Evolutionary conservation across 2,329 filamentous ascomycete species (phyloP).

Genomic region (Colletotrichum chlorophyti): DNA sequence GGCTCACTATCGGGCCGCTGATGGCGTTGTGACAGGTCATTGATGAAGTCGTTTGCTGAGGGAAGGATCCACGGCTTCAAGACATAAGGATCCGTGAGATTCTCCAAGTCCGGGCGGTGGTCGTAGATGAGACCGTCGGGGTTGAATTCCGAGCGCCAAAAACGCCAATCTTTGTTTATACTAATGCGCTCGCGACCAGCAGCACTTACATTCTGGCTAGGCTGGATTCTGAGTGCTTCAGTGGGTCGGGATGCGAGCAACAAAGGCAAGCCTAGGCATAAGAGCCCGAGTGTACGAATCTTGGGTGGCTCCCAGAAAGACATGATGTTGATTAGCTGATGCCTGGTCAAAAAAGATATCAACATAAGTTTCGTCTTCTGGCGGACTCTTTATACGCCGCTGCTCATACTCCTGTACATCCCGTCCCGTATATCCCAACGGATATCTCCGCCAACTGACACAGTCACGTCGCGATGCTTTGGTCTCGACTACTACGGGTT

Average conservation of each 20-base stretch:
- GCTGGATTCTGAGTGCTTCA: neutral
- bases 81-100: constrained; percentile 22
- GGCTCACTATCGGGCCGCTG: constrained; percentile 39
- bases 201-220: neutral
- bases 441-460: too few species aligned
- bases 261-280: neutral
- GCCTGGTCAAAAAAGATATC: too few species aligned
- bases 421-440: too few species aligned
- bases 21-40: constrained; percentile 35
- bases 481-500: too few species aligned
- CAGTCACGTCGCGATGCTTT: too few species aligned
- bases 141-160: constrained; percentile 42
- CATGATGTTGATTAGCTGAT: neutral
- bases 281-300: neutral
- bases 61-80: constrained; percentile 51
- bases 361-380: too few species aligned
- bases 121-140: constrained; percentile 42
- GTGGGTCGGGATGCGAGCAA: neutral
- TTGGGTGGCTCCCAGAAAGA: neutral
- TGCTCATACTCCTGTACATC: too few species aligned
- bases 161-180: constrained; percentile 46
- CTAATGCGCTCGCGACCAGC: constrained; percentile 36
- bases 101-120: constrained; percentile 31
- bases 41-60: constrained; percentile 48
- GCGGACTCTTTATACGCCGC: too few species aligned